A percentile compares a stretch with the other conserved stretches of the same genome.
These are phyloP conservation scores for Pythium utonaiense DNA, from an alignment of 352 stramenopile genomes.

Conservation along the genomic window DNA sequence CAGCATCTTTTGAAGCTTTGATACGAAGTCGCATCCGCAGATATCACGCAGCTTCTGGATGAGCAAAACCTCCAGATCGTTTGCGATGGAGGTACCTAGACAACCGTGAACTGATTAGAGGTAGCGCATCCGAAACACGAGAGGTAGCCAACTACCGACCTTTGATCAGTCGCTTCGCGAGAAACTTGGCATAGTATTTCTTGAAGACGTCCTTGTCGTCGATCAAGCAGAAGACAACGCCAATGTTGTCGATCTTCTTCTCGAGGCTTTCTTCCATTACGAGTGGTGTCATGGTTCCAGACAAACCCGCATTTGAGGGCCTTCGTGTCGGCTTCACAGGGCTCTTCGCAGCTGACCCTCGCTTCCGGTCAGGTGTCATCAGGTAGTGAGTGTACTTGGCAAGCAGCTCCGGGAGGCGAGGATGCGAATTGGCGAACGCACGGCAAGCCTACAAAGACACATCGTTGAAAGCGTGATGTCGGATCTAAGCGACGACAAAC, in stretches of 20 bases:
- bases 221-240: conserved; percentile 85
- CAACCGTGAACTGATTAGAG: no score
- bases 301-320: background rate
- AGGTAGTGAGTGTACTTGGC: conserved; percentile 84
- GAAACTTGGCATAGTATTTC: conserved; percentile 85
- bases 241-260: conserved; percentile 77
- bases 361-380: conserved; percentile 73
- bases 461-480: no score
- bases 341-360: conserved; percentile 13
- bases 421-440: conserved; percentile 81
- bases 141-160: no score
- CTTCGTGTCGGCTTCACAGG: conserved; percentile 6
- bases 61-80: conserved; percentile 72
- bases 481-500: no score
- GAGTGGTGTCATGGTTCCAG: conserved; percentile 21
- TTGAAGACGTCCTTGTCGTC: conserved; percentile 90
- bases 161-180: conserved; percentile 84
- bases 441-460: conserved; percentile 78
- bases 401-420: conserved; percentile 68
- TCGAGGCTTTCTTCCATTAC: conserved; percentile 61
- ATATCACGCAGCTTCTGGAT: conserved; percentile 85
- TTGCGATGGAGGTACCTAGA: conserved; percentile 60
- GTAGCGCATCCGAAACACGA: no score
- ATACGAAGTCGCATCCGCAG: conserved; percentile 83
- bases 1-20: conserved; percentile 87